phyloP scores from a whole-genome alignment of 805 yeast genomes.

The Brettanomyces naardenensis region DNA sequence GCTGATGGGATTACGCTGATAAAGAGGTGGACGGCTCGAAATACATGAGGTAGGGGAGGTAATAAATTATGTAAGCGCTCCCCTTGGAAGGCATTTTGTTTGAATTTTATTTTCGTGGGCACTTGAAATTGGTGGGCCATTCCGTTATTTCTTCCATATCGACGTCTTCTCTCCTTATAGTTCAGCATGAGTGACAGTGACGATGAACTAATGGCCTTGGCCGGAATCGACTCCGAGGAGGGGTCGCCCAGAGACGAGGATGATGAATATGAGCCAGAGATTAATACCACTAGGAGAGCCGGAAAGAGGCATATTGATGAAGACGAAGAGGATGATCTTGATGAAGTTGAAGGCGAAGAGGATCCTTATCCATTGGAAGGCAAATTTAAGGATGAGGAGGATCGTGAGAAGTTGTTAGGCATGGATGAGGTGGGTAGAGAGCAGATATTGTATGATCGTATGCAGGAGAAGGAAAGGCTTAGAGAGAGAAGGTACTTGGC shows the following conservation, averaged over 20 bases:
- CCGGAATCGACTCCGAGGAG: constrained; percentile 60
- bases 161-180: no score
- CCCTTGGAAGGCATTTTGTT: no score
- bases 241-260: constrained; percentile 14
- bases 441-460: constrained; percentile 82
- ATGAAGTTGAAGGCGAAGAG: constrained; percentile 32
- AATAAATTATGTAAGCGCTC: no score
- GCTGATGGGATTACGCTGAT: no score
- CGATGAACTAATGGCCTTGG: constrained; percentile 92
- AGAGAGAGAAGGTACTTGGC: constrained; percentile 79
- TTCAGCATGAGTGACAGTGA: constrained; percentile 64
- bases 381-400: constrained; percentile 76
- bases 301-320: constrained; percentile 23
- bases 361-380: constrained; percentile 94
- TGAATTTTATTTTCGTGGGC: no score
- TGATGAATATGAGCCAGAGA: constrained; percentile 29
- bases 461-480: constrained; percentile 83
- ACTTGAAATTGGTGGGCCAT: no score
- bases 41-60: no score
- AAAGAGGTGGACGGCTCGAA: no score
- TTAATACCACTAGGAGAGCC: constrained; percentile 14
- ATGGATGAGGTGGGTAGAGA: constrained; percentile 94
- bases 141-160: no score
- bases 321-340: constrained; percentile 21
- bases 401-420: constrained; percentile 52